These are phyloP conservation scores for Pseudisothecium myosuroides DNA, from an alignment of 225 moss, liverwort and hornwort species.

Conservation along the genomic window DNA sequence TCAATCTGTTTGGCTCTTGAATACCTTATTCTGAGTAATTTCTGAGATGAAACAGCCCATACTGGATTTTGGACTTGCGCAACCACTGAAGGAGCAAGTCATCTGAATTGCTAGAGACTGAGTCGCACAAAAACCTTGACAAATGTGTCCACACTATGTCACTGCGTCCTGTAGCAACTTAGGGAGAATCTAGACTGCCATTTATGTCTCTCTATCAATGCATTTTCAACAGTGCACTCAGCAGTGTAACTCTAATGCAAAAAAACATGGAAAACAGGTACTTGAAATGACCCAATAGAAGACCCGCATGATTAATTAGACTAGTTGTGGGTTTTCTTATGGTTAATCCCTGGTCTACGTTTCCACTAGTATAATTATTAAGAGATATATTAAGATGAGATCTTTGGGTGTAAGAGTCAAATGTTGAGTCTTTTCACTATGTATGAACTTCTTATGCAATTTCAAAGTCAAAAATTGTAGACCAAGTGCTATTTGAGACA, in stretches of 20 bases:
- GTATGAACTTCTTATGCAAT: neutral
- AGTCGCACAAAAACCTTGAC: neutral
- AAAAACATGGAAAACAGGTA: too few species aligned
- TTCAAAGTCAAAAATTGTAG: neutral
- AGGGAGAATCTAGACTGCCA: neutral
- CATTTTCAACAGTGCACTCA: neutral
- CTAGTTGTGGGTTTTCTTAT: neutral
- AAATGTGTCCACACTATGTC: neutral
- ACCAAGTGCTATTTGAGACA: neutral
- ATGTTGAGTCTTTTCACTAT: neutral
- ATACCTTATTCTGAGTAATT: neutral
- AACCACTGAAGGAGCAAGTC: neutral
- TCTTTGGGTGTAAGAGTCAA: neutral
- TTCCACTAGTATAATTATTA: neutral
- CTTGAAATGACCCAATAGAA: too few species aligned
- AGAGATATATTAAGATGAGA: neutral
- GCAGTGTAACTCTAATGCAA: neutral
- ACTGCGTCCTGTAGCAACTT: too few species aligned
- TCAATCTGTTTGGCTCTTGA: neutral
- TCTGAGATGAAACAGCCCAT: neutral
- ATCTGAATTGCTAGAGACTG: neutral
- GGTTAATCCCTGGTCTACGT: fast-evolving
- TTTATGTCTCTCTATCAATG: neutral
- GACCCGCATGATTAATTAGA: neutral
- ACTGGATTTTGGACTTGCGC: neutral